Evolutionary conservation across 2,329 filamentous ascomycete genomes (phyloP).

Genomic region (Paraconiothyrium brasiliense): DNA sequence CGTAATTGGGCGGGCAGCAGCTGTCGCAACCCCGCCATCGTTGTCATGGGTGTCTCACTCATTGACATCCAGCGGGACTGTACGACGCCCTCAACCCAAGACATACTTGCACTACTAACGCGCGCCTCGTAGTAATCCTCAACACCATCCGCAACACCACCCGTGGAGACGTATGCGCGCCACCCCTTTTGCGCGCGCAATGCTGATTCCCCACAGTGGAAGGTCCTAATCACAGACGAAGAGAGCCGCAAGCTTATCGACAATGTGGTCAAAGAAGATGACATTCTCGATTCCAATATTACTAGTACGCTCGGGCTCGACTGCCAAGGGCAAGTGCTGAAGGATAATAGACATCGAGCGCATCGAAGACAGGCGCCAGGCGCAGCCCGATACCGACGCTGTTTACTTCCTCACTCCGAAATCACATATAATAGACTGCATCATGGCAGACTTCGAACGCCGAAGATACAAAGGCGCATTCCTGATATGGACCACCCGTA

Average conservation of each 20-base stretch:
- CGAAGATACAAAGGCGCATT: conserved; percentile 81
- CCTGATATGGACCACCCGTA: conserved; percentile 83
- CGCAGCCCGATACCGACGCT: conserved; percentile 91
- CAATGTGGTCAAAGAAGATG: conserved; percentile 92
- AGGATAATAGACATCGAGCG: conserved; percentile 84
- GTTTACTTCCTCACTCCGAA: conserved; percentile 90
- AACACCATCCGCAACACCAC: conserved; percentile 80
- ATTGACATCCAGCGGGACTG: conserved; percentile 84
- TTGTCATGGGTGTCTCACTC: conserved; percentile 82
- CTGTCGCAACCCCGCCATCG: conserved; percentile 50
- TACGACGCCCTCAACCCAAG: conserved; percentile 46
- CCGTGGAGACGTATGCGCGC: conserved; percentile 74
- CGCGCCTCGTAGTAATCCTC: conserved; percentile 70
- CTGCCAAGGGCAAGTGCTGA: conserved; percentile 32
- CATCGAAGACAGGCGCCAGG: conserved; percentile 85
- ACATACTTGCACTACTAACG: conserved; percentile 25
- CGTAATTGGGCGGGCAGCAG: conserved; percentile 22
- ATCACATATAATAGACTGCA: conserved; percentile 88
- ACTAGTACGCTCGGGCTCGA: conserved; percentile 71
- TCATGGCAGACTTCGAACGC: conserved; percentile 90
- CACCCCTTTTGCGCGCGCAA: conserved; percentile 19
- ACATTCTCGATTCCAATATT: conserved; percentile 95
- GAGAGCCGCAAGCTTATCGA: conserved; percentile 85
- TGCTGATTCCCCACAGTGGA: conserved; percentile 74
- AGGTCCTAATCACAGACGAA: conserved; percentile 91